Conservation (phyloP, 805 yeast species). For the Sugiyamaella smithiae region DNA sequence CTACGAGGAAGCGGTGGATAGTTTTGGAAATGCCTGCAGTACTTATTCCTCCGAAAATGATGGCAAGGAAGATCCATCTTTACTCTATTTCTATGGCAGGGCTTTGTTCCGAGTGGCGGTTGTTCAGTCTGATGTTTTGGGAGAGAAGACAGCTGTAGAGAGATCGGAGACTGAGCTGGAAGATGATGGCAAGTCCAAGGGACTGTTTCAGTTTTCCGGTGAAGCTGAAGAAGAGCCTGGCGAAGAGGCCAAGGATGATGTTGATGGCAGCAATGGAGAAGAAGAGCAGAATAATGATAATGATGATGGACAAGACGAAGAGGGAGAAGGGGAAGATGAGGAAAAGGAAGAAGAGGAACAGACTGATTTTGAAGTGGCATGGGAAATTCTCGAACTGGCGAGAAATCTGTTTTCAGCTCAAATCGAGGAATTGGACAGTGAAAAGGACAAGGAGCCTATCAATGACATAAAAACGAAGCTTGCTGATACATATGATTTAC, state of each 20-base stretch:
- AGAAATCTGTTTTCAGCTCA: slow-evolving; percentile 59
- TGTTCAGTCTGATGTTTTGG: slow-evolving; percentile 70
- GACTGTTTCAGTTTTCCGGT: slow-evolving; percentile 24
- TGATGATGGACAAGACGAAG: slow-evolving; percentile 27
- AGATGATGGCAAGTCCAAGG: slow-evolving; percentile 16
- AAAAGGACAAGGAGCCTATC: not conserved
- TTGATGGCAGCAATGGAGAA: slow-evolving; percentile 22
- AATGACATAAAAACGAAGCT: slow-evolving; percentile 47
- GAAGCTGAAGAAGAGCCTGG: slow-evolving; percentile 26
- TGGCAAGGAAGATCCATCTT: slow-evolving; percentile 69
- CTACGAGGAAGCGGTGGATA: slow-evolving; percentile 65
- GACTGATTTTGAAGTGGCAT: slow-evolving; percentile 79
- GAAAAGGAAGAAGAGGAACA: slow-evolving; percentile 46
- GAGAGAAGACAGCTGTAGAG: slow-evolving; percentile 41
- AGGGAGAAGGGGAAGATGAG: slow-evolving; percentile 28
- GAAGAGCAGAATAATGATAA: slow-evolving; percentile 17
- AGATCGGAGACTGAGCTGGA: slow-evolving; percentile 16
- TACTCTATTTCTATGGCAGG: slow-evolving; percentile 73
- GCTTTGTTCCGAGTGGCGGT: slow-evolving; percentile 78
- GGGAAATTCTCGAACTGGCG: slow-evolving; percentile 81
- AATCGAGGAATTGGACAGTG: slow-evolving; percentile 34
- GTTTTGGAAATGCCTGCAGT: slow-evolving; percentile 73
- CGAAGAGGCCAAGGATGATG: slow-evolving; percentile 28
- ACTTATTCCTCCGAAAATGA: slow-evolving; percentile 42
- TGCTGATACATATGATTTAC: slow-evolving; percentile 69